Evolutionary conservation across 2,329 filamentous ascomycete species (phyloP), one percentile per base, ranked within the genome.

Genomic region (Trichoderma breve): DNA sequence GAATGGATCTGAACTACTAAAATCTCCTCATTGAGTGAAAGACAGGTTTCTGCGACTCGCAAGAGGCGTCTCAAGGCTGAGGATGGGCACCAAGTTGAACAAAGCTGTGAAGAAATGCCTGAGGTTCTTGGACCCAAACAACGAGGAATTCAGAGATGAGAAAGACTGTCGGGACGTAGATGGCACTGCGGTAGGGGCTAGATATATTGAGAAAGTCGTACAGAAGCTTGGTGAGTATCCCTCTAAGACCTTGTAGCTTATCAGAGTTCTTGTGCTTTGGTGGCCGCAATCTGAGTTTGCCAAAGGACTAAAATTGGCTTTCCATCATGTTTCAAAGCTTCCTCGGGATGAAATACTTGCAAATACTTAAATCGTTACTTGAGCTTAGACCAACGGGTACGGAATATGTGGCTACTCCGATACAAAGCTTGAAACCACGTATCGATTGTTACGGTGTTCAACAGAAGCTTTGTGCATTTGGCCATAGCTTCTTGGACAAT

Each of bases 91-190:
- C 14, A 51, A 76, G 36, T 82, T 81, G 73, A 76, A 73, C 51
- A 74, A 78, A 28, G 77, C 82, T 8, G 80, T 82, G 4, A 78
- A 78, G 74, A 74, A 73, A 18, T 82, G 80, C 71, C 68, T 82
- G 21, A 74, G 79, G 0, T 81, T 79, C 66, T 66, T 82, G 12
- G 81, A 82, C 65, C 34, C 72, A 4, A 76, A 74, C 4, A 80
- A 79, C 39, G 70, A 70, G 2, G 77, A 78, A 8, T 80, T 82
- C 71, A 77, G 74, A 1, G 77, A 78, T 62, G 74, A 76, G 53
- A 55, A 73, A 11, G 75, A 79, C 14, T 76, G 80, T 43, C 51
- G 76, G 30, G 79, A 81, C 69, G 77, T 78, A 28, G 78, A 80
- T 73, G 80, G 78, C 0, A 74, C 81, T 9, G 24, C 76, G 3